These are phyloP conservation scores for Solanum hybrid DNA, from an alignment of 305 asterid genomes.

Conservation along the genomic window DNA sequence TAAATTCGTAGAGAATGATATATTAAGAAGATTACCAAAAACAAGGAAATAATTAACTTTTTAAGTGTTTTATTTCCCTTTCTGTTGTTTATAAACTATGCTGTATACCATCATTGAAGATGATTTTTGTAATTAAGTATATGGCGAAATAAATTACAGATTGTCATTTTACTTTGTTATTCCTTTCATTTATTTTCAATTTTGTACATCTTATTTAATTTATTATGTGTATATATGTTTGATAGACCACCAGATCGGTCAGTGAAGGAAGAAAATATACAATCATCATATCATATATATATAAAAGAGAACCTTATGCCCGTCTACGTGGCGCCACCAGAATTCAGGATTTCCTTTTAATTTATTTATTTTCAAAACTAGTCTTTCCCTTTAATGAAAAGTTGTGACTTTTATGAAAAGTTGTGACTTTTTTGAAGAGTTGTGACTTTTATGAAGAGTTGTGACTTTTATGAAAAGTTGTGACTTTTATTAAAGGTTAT, in stretches of 20 bases:
- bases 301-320: too few relatives aligned
- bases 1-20: background rate
- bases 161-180: background rate
- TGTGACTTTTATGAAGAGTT: too few relatives aligned
- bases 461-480: too few relatives aligned
- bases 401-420: too few relatives aligned
- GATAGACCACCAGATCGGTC: background rate
- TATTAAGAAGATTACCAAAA: background rate
- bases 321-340: too few relatives aligned
- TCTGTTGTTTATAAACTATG: background rate
- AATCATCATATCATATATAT: too few relatives aligned
- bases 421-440: too few relatives aligned
- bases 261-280: background rate
- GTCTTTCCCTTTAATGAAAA: too few relatives aligned
- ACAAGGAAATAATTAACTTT: background rate
- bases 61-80: background rate
- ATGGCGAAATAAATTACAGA: background rate
- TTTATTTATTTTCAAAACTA: too few relatives aligned
- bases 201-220: background rate
- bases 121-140: slow-evolving; percentile 1
- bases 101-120: background rate
- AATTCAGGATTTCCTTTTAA: too few relatives aligned
- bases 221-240: background rate
- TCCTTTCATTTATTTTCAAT: background rate
- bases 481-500: too few relatives aligned